phyloP scores from a whole-genome alignment of 2,329 filamentous ascomycete species.

The Pezizomycotina sp. region DNA sequence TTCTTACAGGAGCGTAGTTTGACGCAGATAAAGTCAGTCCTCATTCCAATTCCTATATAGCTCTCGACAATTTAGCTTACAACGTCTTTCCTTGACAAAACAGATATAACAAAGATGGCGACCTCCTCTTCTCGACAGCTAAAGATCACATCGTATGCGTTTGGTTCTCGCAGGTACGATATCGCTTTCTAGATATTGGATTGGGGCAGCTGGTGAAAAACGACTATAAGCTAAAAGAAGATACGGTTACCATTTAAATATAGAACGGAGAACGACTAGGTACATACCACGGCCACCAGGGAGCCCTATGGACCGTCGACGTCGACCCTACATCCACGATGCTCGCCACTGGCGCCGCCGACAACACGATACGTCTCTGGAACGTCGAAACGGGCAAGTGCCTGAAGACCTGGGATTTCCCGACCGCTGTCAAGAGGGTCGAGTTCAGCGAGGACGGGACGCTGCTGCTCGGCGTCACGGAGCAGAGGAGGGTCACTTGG shows the following conservation, averaged over 20 bases:
- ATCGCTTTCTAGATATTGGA: not conserved
- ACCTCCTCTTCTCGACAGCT: conserved; percentile 85
- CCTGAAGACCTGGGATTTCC: conserved; percentile 95
- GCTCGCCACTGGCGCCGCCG: conserved; percentile 86
- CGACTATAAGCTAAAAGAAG: not conserved
- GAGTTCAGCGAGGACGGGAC: conserved; percentile 92
- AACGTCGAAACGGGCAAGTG: conserved; percentile 82
- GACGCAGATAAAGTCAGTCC: conserved; percentile 19
- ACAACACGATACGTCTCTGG: conserved; percentile 97
- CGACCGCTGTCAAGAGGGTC: conserved; percentile 90
- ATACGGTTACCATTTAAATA: not conserved
- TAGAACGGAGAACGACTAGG: conserved; percentile 88
- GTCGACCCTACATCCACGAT: conserved; percentile 82
- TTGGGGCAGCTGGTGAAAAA: not conserved
- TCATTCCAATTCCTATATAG: not conserved
- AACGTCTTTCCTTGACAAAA: conserved; percentile 87
- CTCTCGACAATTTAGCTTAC: conserved; percentile 5
- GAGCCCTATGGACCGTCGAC: conserved; percentile 97
- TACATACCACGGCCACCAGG: conserved; percentile 91
- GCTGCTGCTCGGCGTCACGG: conserved; percentile 80
- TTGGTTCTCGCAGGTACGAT: conserved; percentile 60
- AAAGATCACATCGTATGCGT: conserved; percentile 96
- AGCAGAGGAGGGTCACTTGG: conserved; percentile 94
- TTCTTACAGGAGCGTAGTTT: conserved; percentile 24
- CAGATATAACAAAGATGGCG: conserved; percentile 82